Evolutionary conservation across 345 rosid species (phyloP).

Genomic region (Hevea brasiliensis): DNA sequence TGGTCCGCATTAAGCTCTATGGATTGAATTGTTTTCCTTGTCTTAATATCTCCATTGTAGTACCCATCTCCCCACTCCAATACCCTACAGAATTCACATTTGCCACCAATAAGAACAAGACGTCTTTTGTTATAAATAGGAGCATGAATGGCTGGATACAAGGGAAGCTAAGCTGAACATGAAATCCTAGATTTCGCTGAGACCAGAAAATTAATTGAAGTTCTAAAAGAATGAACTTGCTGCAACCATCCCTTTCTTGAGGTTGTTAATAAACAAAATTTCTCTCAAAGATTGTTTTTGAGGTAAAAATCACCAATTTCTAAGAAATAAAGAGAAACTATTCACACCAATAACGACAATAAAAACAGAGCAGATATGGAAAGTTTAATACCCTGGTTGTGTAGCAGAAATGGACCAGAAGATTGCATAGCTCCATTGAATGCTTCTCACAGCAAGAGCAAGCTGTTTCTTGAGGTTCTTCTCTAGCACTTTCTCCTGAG

Average conservation of each 20-base stretch:
- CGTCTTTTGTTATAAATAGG: background rate
- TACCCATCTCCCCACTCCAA: slow-evolving; percentile 94
- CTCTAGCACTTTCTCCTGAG: slow-evolving; percentile 43
- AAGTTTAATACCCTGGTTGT: slow-evolving; percentile 66
- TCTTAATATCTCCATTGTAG: slow-evolving; percentile 96
- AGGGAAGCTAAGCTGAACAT: too few species aligned
- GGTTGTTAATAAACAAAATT: background rate
- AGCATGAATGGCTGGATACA: background rate
- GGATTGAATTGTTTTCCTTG: slow-evolving; percentile 85
- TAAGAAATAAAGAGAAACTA: background rate
- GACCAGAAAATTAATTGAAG: background rate
- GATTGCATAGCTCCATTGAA: slow-evolving; percentile 92
- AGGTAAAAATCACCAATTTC: background rate
- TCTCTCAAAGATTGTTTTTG: background rate
- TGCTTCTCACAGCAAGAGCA: slow-evolving; percentile 75
- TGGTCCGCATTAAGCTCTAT: slow-evolving; percentile 61
- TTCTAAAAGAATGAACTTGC: background rate
- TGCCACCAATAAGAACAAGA: background rate
- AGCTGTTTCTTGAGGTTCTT: slow-evolving; percentile 71
- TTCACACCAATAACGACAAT: background rate
- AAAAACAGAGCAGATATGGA: background rate
- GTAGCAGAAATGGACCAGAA: slow-evolving; percentile 82
- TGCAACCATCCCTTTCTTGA: background rate
- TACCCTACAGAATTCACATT: slow-evolving; percentile 41
- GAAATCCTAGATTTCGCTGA: too few species aligned